Base-by-base conservation (phyloP, 2,329 filamentous ascomycete species). In the Pestalotiopsis fici region DNA sequence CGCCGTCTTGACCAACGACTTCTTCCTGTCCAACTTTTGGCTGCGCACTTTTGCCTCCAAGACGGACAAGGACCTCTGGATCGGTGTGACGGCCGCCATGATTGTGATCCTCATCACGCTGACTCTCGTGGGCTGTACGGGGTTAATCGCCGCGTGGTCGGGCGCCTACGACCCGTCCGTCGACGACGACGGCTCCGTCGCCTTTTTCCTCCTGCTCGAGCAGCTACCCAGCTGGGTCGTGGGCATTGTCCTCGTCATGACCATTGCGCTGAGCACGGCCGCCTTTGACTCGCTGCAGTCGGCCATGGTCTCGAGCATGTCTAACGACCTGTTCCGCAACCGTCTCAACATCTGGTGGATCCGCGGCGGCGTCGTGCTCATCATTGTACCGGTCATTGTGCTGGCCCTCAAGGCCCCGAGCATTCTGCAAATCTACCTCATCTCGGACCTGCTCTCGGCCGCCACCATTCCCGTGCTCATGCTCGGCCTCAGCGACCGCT, bases 1-100 rank as follows among this genome's bases (percentile, higher is more conserved):
- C 5, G 93, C 93, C 57, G 87, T 96, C 70, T 76, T 95, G 66
- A 95, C 93, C 68, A 96, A 95, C 81, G 90, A 95, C 82, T 95
- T 96, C 83, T 96, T 96, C 83, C 83, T 96, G 56, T 93, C 92
- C 37, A 91, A 89, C 71, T 94, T 93, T 79, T 96, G 93, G 93
- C 87, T 95, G 78, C 90, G 93, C 63, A 93, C 93, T 4, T 96
- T 96, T 74, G 91, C 93, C 21, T 92, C 92, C 64, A 91, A 88
- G 77, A 93, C 91, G 0, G 93, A 96, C 83, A 90, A 86, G 74
- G 93, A 95, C 75, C 87, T 96, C 6, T 90, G 88, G 83, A 83
- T 95, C 65, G 93, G 93, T 61, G 86, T 93, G 35, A 86, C 86
- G n/a, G 83, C 93, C 62, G 92, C 93, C 21, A 87, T 87, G 7